These are phyloP conservation scores for Aspergillus nanangensis DNA, from an alignment of 495 filamentous ascomycete species.

Conservation along the genomic window DNA sequence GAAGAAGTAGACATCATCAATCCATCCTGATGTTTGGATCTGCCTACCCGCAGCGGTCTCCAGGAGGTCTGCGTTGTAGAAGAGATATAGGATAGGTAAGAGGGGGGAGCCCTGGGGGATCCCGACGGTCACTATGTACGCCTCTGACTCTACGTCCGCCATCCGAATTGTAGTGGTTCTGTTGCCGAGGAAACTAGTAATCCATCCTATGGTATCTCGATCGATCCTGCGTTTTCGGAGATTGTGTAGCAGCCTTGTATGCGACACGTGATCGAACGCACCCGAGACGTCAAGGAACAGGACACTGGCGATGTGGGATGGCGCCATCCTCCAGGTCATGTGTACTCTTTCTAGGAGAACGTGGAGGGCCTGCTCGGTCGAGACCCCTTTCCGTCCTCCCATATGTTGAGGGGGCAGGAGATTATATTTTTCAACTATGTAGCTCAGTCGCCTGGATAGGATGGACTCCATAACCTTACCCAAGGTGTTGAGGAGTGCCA, in stretches of 20 bases:
- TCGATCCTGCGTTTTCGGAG: constrained; percentile 3
- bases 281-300: constrained; percentile 20
- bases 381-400: constrained; percentile 12
- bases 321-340: constrained; percentile 12
- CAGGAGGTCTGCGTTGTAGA: constrained; percentile 28
- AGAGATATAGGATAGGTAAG: constrained; percentile 27
- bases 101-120: constrained; percentile 27
- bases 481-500: constrained; percentile 23
- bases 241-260: constrained; percentile 18
- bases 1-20: not conserved
- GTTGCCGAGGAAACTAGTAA: not conserved
- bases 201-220: not conserved
- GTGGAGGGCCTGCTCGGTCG: constrained; percentile 16
- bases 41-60: not conserved
- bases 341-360: constrained; percentile 13
- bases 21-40: not conserved
- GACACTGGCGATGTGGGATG: constrained; percentile 1
- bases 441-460: constrained; percentile 11
- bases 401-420: constrained; percentile 14
- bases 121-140: not conserved
- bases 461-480: constrained; percentile 20
- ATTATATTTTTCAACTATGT: constrained; percentile 7
- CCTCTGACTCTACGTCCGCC: not conserved
- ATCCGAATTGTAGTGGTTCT: not conserved
- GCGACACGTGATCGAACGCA: constrained; percentile 27